Evolutionary conservation across 176 grass and related monocot species (phyloP).

Genomic region (Miscanthus lutarioriparius): DNA sequence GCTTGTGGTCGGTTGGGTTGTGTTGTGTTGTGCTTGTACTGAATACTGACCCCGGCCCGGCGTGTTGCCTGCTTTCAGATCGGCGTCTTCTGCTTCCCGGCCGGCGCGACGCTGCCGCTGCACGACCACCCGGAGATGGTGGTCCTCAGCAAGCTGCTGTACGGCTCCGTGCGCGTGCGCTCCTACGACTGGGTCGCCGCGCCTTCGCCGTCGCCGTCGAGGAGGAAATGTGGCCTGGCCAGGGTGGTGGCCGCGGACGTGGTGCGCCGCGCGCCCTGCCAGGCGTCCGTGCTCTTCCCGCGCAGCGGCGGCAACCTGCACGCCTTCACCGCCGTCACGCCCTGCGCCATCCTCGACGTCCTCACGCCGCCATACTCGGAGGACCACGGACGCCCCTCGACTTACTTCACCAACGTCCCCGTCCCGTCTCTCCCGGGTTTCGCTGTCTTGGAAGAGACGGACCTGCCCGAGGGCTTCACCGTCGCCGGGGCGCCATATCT

Average conservation of each 20-base stretch:
- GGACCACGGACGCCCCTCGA: conserved; percentile 56
- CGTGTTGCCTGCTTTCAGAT: conserved; percentile 38
- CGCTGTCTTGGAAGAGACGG: conserved; percentile 56
- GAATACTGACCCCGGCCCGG: not conserved
- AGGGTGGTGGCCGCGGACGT: conserved; percentile 58
- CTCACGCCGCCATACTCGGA: conserved; percentile 79
- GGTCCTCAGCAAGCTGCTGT: conserved; percentile 77
- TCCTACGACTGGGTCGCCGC: conserved; percentile 65
- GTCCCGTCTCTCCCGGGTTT: conserved; percentile 60
- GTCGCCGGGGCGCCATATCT: conserved; percentile 65
- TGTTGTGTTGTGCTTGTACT: too few relatives aligned
- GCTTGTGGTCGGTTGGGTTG: too few relatives aligned
- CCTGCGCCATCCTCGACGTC: conserved; percentile 82
- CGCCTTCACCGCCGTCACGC: conserved; percentile 73
- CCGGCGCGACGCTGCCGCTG: conserved; percentile 69
- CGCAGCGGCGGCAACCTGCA: conserved; percentile 79
- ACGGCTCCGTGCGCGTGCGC: conserved; percentile 50
- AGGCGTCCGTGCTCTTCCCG: conserved; percentile 76
- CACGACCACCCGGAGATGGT: conserved; percentile 89
- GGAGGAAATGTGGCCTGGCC: conserved; percentile 55
- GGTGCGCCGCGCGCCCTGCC: conserved; percentile 54
- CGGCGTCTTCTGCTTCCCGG: conserved; percentile 84
- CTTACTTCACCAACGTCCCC: conserved; percentile 58
- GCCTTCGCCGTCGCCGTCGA: not conserved
- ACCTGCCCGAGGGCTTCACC: conserved; percentile 57